A percentile compares a stretch with the other conserved stretches of the same genome.
These are phyloP conservation scores for Brassica juncea DNA, from an alignment of 345 rosid species.

Conservation along the genomic window DNA sequence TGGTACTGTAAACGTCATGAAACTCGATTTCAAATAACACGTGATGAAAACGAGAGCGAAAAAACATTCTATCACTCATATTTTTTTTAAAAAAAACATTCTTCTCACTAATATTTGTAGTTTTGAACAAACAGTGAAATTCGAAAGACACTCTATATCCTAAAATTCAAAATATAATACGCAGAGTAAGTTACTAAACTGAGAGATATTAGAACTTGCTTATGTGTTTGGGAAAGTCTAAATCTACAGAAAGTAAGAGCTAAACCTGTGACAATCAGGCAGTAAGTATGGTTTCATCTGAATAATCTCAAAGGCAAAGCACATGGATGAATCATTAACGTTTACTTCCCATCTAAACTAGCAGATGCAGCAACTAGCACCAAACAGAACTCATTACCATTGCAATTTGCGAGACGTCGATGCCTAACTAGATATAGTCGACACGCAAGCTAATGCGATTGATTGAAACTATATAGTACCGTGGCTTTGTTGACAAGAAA, in stretches of 20 bases:
- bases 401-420: neutral
- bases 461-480: slow-evolving; percentile 35
- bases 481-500: slow-evolving; percentile 81
- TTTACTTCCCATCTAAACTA: neutral
- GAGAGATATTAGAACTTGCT: no score
- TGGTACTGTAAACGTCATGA: neutral
- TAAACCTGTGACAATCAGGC: no score
- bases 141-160: no score
- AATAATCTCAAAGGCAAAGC: no score
- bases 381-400: no score
- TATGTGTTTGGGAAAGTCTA: neutral
- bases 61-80: no score
- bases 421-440: no score
- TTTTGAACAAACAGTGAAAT: no score
- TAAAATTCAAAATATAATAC: neutral
- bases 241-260: neutral
- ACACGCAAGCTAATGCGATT: no score
- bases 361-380: neutral
- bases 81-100: neutral
- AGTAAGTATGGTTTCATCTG: no score
- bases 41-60: neutral
- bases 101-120: no score
- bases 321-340: neutral
- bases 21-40: neutral
- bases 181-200: no score